These are phyloP conservation scores for Entonaema liquescens DNA, from an alignment of 495 filamentous ascomycete species.

Conservation along the genomic window DNA sequence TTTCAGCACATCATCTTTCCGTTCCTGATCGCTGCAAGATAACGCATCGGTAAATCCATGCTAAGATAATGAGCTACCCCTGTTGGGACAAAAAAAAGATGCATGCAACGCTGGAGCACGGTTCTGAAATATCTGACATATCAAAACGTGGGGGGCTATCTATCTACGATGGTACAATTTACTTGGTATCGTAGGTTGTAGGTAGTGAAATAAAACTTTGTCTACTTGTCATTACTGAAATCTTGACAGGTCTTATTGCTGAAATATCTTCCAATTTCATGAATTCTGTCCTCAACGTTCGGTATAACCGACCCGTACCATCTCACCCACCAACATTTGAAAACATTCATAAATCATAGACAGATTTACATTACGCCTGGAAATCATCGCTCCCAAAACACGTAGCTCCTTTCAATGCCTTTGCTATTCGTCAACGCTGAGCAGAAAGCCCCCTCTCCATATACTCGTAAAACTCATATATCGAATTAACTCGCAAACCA, in stretches of 20 bases:
- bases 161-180: background rate
- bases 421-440: background rate
- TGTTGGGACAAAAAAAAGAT: background rate
- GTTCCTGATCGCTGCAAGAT: constrained; percentile 24
- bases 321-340: background rate
- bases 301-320: background rate
- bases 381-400: background rate
- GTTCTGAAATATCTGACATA: background rate
- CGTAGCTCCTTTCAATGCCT: background rate
- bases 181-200: too few relatives aligned
- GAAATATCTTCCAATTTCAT: background rate
- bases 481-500: constrained; percentile 15
- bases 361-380: background rate
- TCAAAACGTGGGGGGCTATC: constrained; percentile 12
- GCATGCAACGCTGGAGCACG: constrained; percentile 25
- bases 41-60: constrained; percentile 11
- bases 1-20: background rate
- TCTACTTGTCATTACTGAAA: too few relatives aligned
- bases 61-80: background rate
- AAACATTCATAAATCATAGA: background rate
- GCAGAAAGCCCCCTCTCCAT: background rate
- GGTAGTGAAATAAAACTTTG: too few relatives aligned
- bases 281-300: background rate
- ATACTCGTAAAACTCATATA: background rate
- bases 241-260: background rate